A percentile compares a stretch with the other conserved stretches of the same genome.
These are phyloP conservation scores for Cladosporium austrohemisphaericum DNA, from an alignment of 2,329 filamentous ascomycete genomes.

Conservation along the genomic window DNA sequence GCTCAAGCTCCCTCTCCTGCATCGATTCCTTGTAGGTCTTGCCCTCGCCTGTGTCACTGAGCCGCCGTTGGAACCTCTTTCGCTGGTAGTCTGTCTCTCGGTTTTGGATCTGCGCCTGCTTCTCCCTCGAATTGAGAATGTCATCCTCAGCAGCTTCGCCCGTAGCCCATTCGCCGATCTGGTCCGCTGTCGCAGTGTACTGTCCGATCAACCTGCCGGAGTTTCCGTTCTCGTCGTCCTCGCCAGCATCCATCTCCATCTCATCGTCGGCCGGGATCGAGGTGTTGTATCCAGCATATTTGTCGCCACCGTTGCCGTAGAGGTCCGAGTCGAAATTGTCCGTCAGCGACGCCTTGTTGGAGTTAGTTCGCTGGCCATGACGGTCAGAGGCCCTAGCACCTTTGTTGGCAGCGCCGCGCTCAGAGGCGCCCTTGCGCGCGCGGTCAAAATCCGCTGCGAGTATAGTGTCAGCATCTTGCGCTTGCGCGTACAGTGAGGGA, in stretches of 20 bases:
- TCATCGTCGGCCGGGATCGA: conserved; percentile 76
- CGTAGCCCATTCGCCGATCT: conserved; percentile 90
- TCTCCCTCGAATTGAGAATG: conserved; percentile 77
- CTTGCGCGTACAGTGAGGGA: background rate
- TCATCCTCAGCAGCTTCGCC: conserved; percentile 93
- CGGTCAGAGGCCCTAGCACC: conserved; percentile 75
- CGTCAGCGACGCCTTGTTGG: conserved; percentile 84
- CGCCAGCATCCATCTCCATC: conserved; percentile 74
- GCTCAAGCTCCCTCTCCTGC: conserved; percentile 83
- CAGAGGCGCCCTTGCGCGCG: conserved; percentile 82
- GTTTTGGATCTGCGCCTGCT: conserved; percentile 84
- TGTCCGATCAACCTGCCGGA: conserved; percentile 77
- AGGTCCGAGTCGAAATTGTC: conserved; percentile 84
- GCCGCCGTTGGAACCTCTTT: conserved; percentile 79
- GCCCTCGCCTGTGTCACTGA: conserved; percentile 70
- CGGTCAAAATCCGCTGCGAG: conserved; percentile 72
- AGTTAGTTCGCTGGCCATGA: conserved; percentile 71
- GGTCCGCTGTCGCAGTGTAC: conserved; percentile 86
- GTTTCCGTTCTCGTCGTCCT: conserved; percentile 62
- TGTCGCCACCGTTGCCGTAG: conserved; percentile 74
- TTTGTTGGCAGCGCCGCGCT: conserved; percentile 84
- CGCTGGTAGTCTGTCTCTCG: conserved; percentile 98
- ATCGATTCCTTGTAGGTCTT: conserved; percentile 86
- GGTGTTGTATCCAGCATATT: conserved; percentile 85
- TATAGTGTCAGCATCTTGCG: conserved; percentile 14